Evolutionary conservation across 306 rosid genomes (phyloP).

Genomic region (Prunus salicina): DNA sequence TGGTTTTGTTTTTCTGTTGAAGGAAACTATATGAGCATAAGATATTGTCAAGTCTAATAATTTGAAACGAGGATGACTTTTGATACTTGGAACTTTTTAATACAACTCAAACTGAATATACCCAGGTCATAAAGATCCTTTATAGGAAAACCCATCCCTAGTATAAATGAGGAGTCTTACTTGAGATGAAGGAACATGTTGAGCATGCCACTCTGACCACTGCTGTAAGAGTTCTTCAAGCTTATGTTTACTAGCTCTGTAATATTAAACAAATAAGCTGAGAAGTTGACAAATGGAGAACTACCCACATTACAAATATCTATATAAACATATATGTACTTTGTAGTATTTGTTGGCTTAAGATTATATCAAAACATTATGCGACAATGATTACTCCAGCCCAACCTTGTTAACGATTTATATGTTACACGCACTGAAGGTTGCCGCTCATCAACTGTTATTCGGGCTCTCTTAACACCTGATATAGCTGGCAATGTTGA

Average conservation of each 20-base stretch:
- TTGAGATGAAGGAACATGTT: conserved; percentile 44
- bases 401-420: conserved; percentile 72
- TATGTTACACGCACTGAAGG: conserved; percentile 70
- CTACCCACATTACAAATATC: not conserved
- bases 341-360: not conserved
- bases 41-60: too few species aligned
- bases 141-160: not conserved
- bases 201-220: conserved; percentile 97
- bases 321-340: not conserved
- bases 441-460: conserved; percentile 49
- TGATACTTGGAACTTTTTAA: too few species aligned
- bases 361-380: not conserved
- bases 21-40: too few species aligned
- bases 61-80: too few species aligned
- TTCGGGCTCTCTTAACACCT: conserved; percentile 72
- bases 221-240: conserved; percentile 80
- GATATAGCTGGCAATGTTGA: conserved; percentile 38
- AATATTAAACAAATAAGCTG: conserved; percentile 17
- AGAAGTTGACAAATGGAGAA: conserved; percentile 9
- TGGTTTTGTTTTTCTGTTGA: too few species aligned
- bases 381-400: conserved; percentile 22
- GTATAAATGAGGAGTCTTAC: conserved; percentile 36
- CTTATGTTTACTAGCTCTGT: conserved; percentile 80
- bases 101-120: not conserved
- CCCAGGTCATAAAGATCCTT: not conserved